Evolutionary conservation across 164 flowering plant genomes (phyloP), one percentile per base, ranked within the genome.

Genomic region (Tetracentron sinense): DNA sequence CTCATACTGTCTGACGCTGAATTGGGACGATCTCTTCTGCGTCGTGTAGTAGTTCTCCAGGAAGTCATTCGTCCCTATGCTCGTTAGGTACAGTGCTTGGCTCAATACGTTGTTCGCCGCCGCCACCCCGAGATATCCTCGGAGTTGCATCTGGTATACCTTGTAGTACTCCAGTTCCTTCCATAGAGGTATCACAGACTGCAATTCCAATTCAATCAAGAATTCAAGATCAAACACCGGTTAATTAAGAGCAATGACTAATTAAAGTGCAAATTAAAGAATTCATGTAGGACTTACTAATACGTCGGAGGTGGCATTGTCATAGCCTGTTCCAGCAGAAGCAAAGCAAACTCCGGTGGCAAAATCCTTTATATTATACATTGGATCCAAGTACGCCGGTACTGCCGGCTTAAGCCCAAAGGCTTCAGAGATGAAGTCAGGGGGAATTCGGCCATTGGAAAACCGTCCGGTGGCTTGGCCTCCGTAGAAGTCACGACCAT

Each of bases 11-110:
- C 69, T 74, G 0, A 73, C 55, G 2, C 78, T 48, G 54, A 30
- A 83, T 64, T 74, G 25, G 17, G 64, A 55, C 64, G 77, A 67
- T 7, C 47, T 8, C 25, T 77, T 72, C 16, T 16, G 48, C 15
- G 72, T 16, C 26, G 60, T 0, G 30, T 73, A 83, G 63, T 83
- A 83, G 64, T 83, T 83, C 31, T 83, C 81, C 6, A 83, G 73
- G 70, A 81, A 83, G 50, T 83, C 87, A 49, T 83, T 83, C 11
- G 87, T 81, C 58, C 84, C 87, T 22, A 79, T 56, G 72, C 83
- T 83, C 31, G 79, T 42, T n/a, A 81, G 56, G 73, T 80, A 80
- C 16, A 81, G 29, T 16, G 84, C 72, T 64, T 77, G 77, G 7
- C 64, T 20, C 7, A 81, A 28, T 28, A 77, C 46, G 35, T 63